Conservation (phyloP, 192 early-diverging fungal genomes). For the Jimgerdemannia flammicorona region DNA sequence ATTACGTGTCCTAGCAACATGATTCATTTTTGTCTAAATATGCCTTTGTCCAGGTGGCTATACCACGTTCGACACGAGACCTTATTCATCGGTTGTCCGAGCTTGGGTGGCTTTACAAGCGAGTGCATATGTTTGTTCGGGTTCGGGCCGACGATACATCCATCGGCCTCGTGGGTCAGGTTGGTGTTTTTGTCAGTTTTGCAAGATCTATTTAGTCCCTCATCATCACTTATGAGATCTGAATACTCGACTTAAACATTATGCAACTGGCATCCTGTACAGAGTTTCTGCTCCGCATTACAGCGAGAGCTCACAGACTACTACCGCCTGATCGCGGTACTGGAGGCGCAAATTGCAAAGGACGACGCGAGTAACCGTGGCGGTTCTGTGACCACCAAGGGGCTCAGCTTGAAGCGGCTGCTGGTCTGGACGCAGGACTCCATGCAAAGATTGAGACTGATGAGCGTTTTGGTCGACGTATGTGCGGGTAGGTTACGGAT, state of each 20-base stretch:
- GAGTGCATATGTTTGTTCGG: conserved; percentile 56
- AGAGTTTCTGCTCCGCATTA: conserved; percentile 81
- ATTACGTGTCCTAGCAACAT: not conserved
- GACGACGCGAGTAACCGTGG: conserved; percentile 6
- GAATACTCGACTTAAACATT: too few species aligned
- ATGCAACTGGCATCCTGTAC: not conserved
- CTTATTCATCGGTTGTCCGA: conserved; percentile 67
- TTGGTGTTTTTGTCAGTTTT: conserved; percentile 7
- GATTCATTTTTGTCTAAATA: not conserved
- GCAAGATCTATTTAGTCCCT: not conserved
- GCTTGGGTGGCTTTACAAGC: conserved; percentile 74
- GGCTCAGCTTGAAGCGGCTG: conserved; percentile 79
- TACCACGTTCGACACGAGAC: conserved; percentile 61
- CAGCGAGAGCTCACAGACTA: conserved; percentile 81
- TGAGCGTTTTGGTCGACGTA: conserved; percentile 65
- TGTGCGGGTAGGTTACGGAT: conserved; percentile 39
- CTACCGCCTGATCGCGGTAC: conserved; percentile 78
- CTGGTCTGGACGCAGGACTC: conserved; percentile 84
- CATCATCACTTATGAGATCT: too few species aligned
- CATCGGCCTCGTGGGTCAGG: conserved; percentile 58
- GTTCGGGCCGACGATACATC: conserved; percentile 35
- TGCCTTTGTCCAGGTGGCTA: conserved; percentile 24
- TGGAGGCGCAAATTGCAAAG: conserved; percentile 74
- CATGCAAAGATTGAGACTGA: conserved; percentile 68
- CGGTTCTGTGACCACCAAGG: conserved; percentile 40